Evolutionary conservation across 176 grass and related monocot species (phyloP), one percentile per base, ranked within the genome.

Genomic region (Puya raimondii): DNA sequence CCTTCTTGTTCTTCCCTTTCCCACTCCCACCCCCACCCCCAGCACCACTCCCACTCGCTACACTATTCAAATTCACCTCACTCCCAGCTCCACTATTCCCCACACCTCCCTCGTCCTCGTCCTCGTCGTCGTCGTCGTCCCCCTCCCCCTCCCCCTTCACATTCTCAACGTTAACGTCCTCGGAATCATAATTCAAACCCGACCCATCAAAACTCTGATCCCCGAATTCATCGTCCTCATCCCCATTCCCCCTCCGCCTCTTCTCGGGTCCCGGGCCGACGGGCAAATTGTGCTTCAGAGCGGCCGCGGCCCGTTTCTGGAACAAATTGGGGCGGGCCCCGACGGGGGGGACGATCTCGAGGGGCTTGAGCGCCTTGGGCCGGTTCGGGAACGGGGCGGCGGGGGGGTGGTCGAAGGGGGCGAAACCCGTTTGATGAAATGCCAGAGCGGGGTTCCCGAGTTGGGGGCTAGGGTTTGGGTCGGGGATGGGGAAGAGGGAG

Each of bases 1-100:
- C 87, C 64, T 91, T 87, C 84, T 73, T 96, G 33, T 42, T 42
- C 81, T 96, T 96, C 49, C 84, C 84, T 51, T 78, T 88, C 59
- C 72, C 81, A 53, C 26, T 26, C 12, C 71, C 57, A 14, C 53
- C n/a, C 3, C 27, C 29, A 33, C 33, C 33, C 33, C 33, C 67
- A 10, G 61, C 57, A 47, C 58, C 75, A 50, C 56, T 65, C 51
- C 54, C 20, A 15, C 71, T 79, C 53, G 61, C 70, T 49, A 71
- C 64, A 47, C 73, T 76, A 56, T 71, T 73, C n/a, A 47, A 42
- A 27, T 27, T 57, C 14, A 66, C 64, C n/a, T 64, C 53, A 15
- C 70, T 68, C 25, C 71, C 77, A 57, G 54, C 12, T 13, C 70
- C 57, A 1, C 83, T 74, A 49, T 69, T 48, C 42, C 15, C 29